Conservation (phyloP, 2,329 filamentous ascomycete genomes). For the Chaetomiaceae sp. region DNA sequence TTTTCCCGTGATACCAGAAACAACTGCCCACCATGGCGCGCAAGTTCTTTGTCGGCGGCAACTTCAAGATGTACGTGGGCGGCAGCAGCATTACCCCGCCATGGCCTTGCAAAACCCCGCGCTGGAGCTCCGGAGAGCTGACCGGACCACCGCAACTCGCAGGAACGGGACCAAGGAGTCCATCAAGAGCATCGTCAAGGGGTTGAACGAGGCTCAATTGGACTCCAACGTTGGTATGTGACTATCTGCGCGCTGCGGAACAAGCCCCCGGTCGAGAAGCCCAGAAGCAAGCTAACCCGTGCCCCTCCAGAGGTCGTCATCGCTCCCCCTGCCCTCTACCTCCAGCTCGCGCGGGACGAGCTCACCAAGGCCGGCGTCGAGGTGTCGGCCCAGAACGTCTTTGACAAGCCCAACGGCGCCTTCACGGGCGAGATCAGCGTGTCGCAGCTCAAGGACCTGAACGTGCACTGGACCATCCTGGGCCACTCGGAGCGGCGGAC, state of each 20-base stretch:
- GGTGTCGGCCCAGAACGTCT: slow-evolving; percentile 95
- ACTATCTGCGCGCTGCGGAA: neutral
- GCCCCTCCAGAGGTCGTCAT: slow-evolving; percentile 77
- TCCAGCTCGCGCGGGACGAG: slow-evolving; percentile 77
- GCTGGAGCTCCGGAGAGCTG: slow-evolving; percentile 22
- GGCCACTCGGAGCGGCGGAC: slow-evolving; percentile 95
- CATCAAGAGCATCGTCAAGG: slow-evolving; percentile 85
- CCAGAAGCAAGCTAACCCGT: slow-evolving; percentile 4
- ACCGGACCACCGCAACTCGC: slow-evolving; percentile 25
- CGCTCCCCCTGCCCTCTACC: slow-evolving; percentile 85
- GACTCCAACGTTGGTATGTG: slow-evolving; percentile 68
- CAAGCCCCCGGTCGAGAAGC: neutral
- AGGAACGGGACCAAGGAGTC: slow-evolving; percentile 92
- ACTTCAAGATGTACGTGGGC: slow-evolving; percentile 91
- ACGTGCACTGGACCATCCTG: slow-evolving; percentile 84
- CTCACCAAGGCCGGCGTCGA: slow-evolving; percentile 66
- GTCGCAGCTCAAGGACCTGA: slow-evolving; percentile 81
- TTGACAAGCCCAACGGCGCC: slow-evolving; percentile 92
- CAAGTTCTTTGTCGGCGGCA: slow-evolving; percentile 96
- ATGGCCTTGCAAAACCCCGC: slow-evolving; percentile 27
- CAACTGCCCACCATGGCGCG: slow-evolving; percentile 69
- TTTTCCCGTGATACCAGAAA: slow-evolving; percentile 9
- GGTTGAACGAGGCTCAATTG: slow-evolving; percentile 81
- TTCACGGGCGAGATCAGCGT: slow-evolving; percentile 97
- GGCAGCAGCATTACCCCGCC: slow-evolving; percentile 29